phyloP scores from a whole-genome alignment of 2,329 filamentous ascomycete species.

The Pestalotiopsis fici region DNA sequence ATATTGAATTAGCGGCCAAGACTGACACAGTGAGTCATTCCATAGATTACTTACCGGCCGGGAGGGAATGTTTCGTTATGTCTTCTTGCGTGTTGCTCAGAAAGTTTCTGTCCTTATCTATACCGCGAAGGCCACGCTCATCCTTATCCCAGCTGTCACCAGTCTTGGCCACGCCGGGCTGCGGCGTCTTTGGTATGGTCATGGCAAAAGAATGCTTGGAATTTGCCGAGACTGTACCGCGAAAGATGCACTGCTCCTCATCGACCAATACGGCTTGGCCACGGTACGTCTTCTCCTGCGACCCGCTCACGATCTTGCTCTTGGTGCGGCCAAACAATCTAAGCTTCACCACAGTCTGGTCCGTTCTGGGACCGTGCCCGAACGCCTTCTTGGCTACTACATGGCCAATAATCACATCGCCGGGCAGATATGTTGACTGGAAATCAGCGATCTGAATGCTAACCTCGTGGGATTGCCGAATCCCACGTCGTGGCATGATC shows the following conservation, averaged over 20 bases:
- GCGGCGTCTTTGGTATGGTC: constrained; percentile 8
- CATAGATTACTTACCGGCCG: background rate
- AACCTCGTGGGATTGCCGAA: background rate
- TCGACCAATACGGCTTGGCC: constrained; percentile 9
- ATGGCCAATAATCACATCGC: constrained; percentile 8
- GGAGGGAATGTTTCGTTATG: constrained; percentile 7
- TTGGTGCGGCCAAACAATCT: constrained; percentile 9
- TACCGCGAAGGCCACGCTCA: background rate
- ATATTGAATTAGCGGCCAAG: background rate
- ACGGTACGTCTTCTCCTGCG: background rate
- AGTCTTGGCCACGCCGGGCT: constrained; percentile 6
- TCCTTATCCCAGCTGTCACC: constrained; percentile 7
- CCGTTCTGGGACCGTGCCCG: background rate
- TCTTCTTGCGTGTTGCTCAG: constrained; percentile 11
- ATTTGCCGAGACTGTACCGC: background rate
- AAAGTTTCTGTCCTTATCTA: background rate
- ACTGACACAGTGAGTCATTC: background rate
- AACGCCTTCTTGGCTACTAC: constrained; percentile 1
- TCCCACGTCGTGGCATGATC: constrained; percentile 1
- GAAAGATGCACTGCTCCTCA: constrained; percentile 1
- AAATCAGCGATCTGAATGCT: constrained; percentile 7
- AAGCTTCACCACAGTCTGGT: constrained; percentile 3
- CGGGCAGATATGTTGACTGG: constrained; percentile 9
- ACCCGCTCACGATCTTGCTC: constrained; percentile 4
- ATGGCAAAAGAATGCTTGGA: constrained; percentile 7